These are phyloP conservation scores for Aspergillus latus DNA, from an alignment of 2,329 filamentous ascomycete species.

Conservation along the genomic window DNA sequence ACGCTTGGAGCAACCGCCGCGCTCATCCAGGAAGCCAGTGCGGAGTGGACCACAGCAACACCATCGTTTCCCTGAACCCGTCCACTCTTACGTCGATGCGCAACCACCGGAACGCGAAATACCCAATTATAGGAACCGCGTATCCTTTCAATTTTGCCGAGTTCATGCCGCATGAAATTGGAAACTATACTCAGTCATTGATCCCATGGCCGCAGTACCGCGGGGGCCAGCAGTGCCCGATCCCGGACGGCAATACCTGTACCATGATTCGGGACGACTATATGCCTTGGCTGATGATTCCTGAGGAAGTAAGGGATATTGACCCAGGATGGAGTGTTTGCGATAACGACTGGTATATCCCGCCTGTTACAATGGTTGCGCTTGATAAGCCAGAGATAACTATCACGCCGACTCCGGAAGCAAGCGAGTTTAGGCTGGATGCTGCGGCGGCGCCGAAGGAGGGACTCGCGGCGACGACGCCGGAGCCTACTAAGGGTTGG, in stretches of 20 bases:
- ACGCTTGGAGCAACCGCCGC: slow-evolving; percentile 24
- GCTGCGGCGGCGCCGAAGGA: neutral
- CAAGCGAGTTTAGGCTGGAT: slow-evolving; percentile 14
- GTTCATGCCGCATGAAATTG: slow-evolving; percentile 20
- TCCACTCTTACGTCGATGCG: slow-evolving; percentile 20
- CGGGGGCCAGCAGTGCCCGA: slow-evolving; percentile 22
- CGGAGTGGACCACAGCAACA: slow-evolving; percentile 20
- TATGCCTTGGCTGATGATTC: slow-evolving; percentile 21
- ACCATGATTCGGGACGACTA: slow-evolving; percentile 26
- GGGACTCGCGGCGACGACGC: neutral
- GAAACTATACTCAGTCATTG: slow-evolving; percentile 20
- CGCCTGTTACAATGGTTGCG: slow-evolving; percentile 23
- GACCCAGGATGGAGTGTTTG: slow-evolving; percentile 23
- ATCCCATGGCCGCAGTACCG: slow-evolving; percentile 26
- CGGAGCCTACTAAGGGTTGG: slow-evolving; percentile 5
- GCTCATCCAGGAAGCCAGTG: slow-evolving; percentile 20
- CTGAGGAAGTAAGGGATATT: slow-evolving; percentile 20
- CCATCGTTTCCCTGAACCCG: slow-evolving; percentile 22
- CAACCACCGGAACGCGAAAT: slow-evolving; percentile 24
- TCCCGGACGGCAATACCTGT: slow-evolving; percentile 14
- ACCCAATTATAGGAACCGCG: slow-evolving; percentile 21
- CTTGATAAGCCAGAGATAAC: slow-evolving; percentile 5
- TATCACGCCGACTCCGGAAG: slow-evolving; percentile 14
- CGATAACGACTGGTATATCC: slow-evolving; percentile 24
- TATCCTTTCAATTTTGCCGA: slow-evolving; percentile 28